Conservation (phyloP, 2,329 filamentous ascomycete species). For the Pseudocercospora eumusae region DNA sequence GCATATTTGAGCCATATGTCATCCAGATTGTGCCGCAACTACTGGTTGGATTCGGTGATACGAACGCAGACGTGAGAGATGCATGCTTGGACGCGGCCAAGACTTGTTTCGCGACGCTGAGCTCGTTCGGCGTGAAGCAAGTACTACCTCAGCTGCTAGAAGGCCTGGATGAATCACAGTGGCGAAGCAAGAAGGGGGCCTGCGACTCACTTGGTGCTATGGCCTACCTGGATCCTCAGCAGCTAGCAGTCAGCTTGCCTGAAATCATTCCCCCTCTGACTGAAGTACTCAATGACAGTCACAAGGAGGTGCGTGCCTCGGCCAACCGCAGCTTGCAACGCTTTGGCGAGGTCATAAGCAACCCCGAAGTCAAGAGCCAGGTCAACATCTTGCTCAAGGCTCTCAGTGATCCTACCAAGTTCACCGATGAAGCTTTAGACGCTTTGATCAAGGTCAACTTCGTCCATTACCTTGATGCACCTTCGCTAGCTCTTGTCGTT, state of each 20-base stretch:
- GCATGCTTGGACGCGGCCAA: conserved; percentile 91
- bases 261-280: conserved; percentile 97
- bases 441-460: conserved; percentile 97
- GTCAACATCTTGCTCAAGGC: conserved; percentile 92
- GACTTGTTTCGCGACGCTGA: conserved; percentile 87
- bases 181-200: conserved; percentile 97
- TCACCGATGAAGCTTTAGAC: conserved; percentile 93
- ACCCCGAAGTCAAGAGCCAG: conserved; percentile 92
- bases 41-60: conserved; percentile 84
- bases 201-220: conserved; percentile 96
- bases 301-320: conserved; percentile 90
- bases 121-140: conserved; percentile 93
- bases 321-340: conserved; percentile 96
- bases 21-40: conserved; percentile 93
- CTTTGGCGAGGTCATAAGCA: conserved; percentile 97
- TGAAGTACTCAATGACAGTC: conserved; percentile 90
- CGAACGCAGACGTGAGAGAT: conserved; percentile 84
- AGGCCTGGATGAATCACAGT: conserved; percentile 91
- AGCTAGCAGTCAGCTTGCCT: conserved; percentile 85
- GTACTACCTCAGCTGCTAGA: conserved; percentile 89
- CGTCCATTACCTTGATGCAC: conserved; percentile 95
- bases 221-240: conserved; percentile 96
- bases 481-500: conserved; percentile 89
- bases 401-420: conserved; percentile 93
- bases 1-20: conserved; percentile 92